phyloP scores from a whole-genome alignment of 179 eudicot genomes.

The Nepenthes alata region DNA sequence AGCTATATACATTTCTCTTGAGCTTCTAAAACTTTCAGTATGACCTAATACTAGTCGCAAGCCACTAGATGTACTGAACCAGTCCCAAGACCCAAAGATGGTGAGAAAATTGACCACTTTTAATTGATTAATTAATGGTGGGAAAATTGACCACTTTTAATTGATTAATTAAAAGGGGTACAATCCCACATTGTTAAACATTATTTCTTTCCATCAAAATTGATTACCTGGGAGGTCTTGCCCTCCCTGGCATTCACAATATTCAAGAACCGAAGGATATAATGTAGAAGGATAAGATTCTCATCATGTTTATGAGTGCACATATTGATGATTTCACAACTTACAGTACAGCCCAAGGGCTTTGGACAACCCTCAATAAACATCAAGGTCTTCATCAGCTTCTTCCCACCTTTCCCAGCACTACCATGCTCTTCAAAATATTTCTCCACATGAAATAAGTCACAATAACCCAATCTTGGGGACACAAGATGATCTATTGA shows the following conservation, averaged over 20 bases:
- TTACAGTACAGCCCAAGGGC: slow-evolving; percentile 49
- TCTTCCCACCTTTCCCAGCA: slow-evolving; percentile 46
- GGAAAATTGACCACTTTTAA: no score
- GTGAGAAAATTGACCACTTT: no score
- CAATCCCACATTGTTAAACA: no score
- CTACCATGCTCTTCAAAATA: slow-evolving; percentile 41
- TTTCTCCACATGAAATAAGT: slow-evolving; percentile 36
- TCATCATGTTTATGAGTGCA: background rate
- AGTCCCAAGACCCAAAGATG: no score
- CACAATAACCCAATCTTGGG: slow-evolving; percentile 30
- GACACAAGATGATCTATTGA: slow-evolving; percentile 29
- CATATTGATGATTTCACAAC: slow-evolving; percentile 6
- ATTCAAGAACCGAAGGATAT: background rate
- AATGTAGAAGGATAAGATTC: background rate
- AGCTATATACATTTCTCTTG: no score
- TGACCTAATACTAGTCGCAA: no score
- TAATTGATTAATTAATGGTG: no score
- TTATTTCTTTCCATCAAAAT: no score
- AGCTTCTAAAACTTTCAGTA: no score
- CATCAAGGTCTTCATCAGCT: slow-evolving; percentile 40
- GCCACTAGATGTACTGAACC: no score
- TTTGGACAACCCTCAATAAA: slow-evolving; percentile 44
- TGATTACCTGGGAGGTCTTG: no score
- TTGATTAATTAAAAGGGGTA: no score
- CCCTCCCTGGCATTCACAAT: background rate